Conservation (phyloP, 768 basidiomycete genomes). For the Boletellus ananas region DNA sequence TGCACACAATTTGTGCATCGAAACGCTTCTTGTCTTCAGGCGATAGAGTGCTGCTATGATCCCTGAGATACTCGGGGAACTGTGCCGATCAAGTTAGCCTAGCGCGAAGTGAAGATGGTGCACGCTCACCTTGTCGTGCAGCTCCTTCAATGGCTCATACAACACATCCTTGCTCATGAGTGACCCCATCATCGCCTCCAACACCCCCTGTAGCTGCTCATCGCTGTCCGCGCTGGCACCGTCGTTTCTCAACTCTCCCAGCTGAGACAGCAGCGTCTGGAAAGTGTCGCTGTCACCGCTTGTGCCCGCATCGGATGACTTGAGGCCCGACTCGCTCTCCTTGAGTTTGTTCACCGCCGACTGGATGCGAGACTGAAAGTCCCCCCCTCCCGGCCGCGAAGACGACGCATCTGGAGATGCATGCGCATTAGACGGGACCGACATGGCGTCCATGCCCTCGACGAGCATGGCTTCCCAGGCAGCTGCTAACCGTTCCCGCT, state of each 20-base stretch:
- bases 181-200: conserved; percentile 59
- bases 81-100: conserved; percentile 24
- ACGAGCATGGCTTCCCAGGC: conserved; percentile 73
- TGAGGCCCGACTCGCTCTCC: conserved; percentile 51
- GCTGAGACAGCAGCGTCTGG: conserved; percentile 49
- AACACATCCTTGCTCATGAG: conserved; percentile 41
- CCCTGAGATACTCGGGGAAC: conserved; percentile 75
- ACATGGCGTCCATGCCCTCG: conserved; percentile 49
- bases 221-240: conserved; percentile 37
- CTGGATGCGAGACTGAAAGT: conserved; percentile 68
- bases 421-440: conserved; percentile 5
- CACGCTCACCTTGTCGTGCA: conserved; percentile 34
- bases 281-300: conserved; percentile 35
- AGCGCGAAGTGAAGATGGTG: not conserved
- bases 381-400: conserved; percentile 21
- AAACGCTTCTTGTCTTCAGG: conserved; percentile 61
- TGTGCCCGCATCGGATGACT: conserved; percentile 15
- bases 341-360: conserved; percentile 73
- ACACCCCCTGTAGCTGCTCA: conserved; percentile 56
- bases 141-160: conserved; percentile 84
- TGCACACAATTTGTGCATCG: conserved; percentile 53
- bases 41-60: conserved; percentile 51
- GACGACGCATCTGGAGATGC: conserved; percentile 2
- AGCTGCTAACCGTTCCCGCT: conserved; percentile 44
- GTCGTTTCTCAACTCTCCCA: conserved; percentile 33